Conservation (phyloP, 2,329 filamentous ascomycete genomes). For the Macrophomina pseudophaseolina region DNA sequence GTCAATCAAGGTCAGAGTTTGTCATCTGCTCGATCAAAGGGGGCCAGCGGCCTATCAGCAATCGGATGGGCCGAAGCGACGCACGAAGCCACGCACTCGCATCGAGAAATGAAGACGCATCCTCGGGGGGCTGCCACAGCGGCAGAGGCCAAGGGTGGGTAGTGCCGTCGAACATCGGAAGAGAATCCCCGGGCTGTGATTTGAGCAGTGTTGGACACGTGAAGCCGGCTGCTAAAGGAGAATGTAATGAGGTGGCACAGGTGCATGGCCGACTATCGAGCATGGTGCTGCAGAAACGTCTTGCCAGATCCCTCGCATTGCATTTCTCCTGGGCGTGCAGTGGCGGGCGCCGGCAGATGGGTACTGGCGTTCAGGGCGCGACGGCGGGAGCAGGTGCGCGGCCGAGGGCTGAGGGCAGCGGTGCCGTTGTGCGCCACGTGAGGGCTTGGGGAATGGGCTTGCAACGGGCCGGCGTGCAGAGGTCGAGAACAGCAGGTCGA, state of each 20-base stretch:
- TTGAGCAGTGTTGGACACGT: conserved; percentile 17
- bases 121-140: conserved; percentile 8
- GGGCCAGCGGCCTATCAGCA: not conserved
- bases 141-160: conserved; percentile 9
- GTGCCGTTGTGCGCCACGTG: conserved; percentile 6
- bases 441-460: not conserved
- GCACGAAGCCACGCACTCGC: conserved; percentile 10
- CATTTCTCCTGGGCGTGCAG: not conserved
- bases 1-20: not conserved
- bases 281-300: conserved; percentile 21
- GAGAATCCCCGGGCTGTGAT: not conserved
- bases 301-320: conserved; percentile 5
- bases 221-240: not conserved
- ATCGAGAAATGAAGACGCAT: conserved; percentile 19
- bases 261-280: conserved; percentile 14
- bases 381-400: not conserved
- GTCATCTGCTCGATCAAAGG: not conserved
- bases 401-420: not conserved
- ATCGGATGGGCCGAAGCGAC: not conserved
- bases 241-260: conserved; percentile 3
- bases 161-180: not conserved
- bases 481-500: conserved; percentile 4
- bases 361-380: not conserved
- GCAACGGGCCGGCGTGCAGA: not conserved
- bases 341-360: not conserved